These are phyloP conservation scores for Metarhizium humberi DNA, from an alignment of 2,329 filamentous ascomycete genomes.

Conservation along the genomic window DNA sequence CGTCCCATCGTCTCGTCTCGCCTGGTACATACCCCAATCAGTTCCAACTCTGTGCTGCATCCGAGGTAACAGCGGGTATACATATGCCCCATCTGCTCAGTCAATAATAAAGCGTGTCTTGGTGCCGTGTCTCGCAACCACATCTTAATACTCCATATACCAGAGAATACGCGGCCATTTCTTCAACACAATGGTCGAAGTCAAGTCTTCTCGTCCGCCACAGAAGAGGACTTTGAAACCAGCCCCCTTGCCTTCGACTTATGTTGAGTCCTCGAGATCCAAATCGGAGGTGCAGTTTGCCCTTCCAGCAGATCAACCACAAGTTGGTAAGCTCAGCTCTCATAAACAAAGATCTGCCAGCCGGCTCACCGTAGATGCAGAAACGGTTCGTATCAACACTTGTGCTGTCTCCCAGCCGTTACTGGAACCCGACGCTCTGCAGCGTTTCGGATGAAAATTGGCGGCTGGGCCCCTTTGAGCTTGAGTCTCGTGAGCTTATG, in stretches of 20 bases:
- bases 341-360: not conserved
- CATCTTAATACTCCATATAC: too few species aligned
- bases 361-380: conserved; percentile 8
- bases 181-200: conserved; percentile 1
- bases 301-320: conserved; percentile 17
- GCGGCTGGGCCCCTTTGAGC: not conserved
- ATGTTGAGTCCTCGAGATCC: conserved; percentile 15
- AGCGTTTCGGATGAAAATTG: conserved; percentile 9
- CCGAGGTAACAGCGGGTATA: too few species aligned
- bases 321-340: conserved; percentile 13
- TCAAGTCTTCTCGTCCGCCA: conserved; percentile 5
- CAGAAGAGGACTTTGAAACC: conserved; percentile 17
- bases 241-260: conserved; percentile 9
- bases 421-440: conserved; percentile 20
- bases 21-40: too few species aligned
- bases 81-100: not conserved
- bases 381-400: conserved; percentile 18
- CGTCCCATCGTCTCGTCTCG: too few species aligned
- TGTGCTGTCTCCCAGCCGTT: conserved; percentile 24
- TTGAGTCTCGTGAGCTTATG: not conserved
- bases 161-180: not conserved
- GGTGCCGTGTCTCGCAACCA: too few species aligned
- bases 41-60: too few species aligned
- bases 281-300: conserved; percentile 20
- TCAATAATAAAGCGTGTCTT: too few species aligned